Evolutionary conservation across 306 rosid genomes (phyloP), one percentile per base, ranked within the genome.

Genomic region (Canavalia ensiformis): DNA sequence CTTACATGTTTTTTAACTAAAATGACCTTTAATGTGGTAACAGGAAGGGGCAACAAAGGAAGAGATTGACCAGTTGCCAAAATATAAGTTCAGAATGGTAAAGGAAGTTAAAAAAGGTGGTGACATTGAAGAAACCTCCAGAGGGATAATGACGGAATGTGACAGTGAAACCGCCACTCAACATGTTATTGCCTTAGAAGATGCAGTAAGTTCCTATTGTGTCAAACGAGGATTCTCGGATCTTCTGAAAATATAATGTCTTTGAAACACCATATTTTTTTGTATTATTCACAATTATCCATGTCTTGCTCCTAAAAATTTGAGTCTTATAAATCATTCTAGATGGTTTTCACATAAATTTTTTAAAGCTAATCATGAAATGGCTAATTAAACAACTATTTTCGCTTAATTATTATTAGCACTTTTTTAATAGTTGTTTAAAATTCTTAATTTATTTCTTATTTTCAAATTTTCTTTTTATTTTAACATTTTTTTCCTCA

Each of bases 1-100:
- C 4, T 37, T 37, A 37, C 4, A 37, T 4, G 41, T 37, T 37
- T 4, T 37, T 18, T 18, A 18, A 37, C 41, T 37, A 37, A 37
- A 2, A 4, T 37, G 41, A 37, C 4, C 79, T 83, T 79, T 74
- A 51, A 72, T 83, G 69, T 77, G 83, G 70, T 37, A 83, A 77
- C 86, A 95, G 99, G 98, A 90, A 58, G 98, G 99, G 63, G 98
- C 98, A n/a, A 90, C 97, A 18, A 81, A 78, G 77, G 98, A 90
- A 72, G 98, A 95, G 77, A 93, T 95, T 34, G 88, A 91, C 29
- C 88, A 66, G 86, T 81, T 95, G 76, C 97, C 96, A 9, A 93
- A 87, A 88, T 95, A 86, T 85, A 88, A 79, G 83, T 95, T 90
- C 76, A 77, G 65, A 12, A 73, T 78, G 49, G 68, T 71, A 52